These are phyloP conservation scores for Pythium scleroteichum DNA, from an alignment of 352 stramenopile species.

Conservation along the genomic window DNA sequence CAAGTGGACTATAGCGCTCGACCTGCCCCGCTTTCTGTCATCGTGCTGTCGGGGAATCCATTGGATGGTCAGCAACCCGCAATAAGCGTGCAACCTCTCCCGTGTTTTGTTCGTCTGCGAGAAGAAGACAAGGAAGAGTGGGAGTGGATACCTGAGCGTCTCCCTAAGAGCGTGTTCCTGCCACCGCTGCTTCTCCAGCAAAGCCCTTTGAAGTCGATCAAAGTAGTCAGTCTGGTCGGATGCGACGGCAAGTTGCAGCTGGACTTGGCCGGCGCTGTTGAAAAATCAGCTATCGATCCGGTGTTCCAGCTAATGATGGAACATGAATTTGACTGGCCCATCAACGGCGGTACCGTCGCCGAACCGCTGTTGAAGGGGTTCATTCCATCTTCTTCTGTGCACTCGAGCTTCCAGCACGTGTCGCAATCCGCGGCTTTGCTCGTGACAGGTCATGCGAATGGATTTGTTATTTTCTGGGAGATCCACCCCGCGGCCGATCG, in stretches of 20 bases:
- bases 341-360: conserved; percentile 60
- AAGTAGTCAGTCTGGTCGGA: conserved; percentile 40
- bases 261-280: conserved; percentile 44
- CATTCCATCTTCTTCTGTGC: conserved; percentile 26
- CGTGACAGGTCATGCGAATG: conserved; percentile 59
- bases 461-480: conserved; percentile 67
- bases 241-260: conserved; percentile 46
- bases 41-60: conserved; percentile 73
- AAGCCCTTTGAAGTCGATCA: conserved; percentile 49
- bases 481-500: conserved; percentile 43
- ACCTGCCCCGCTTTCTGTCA: conserved; percentile 55
- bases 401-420: conserved; percentile 24
- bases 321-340: conserved; percentile 70
- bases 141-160: conserved; percentile 53
- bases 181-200: conserved; percentile 48
- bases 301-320: conserved; percentile 33
- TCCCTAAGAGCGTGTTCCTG: conserved; percentile 37
- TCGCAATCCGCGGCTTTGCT: conserved; percentile 52
- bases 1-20: conserved; percentile 57
- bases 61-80: conserved; percentile 63
- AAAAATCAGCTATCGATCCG: conserved; percentile 33
- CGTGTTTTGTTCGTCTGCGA: conserved; percentile 54
- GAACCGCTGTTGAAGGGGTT: conserved; percentile 61
- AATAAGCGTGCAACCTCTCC: conserved; percentile 64
- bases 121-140: conserved; percentile 70